phyloP scores from a whole-genome alignment of 164 flowering plant species.

The Annona squamosa region DNA sequence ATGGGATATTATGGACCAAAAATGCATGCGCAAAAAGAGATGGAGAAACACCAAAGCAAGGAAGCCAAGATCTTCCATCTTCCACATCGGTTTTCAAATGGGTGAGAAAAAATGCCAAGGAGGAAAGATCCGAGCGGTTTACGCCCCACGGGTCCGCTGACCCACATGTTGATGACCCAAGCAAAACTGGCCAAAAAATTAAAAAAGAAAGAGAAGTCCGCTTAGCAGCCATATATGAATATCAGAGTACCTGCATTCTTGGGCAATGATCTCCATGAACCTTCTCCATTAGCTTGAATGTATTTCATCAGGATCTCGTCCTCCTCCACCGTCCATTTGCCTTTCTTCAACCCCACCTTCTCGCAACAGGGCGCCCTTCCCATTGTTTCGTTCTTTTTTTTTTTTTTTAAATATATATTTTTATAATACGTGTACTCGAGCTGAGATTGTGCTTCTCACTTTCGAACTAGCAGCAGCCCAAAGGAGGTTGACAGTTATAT shows the following conservation, averaged over 20 bases:
- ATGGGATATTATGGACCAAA: not conserved
- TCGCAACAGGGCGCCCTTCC: slow-evolving; percentile 96
- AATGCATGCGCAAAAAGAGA: not conserved
- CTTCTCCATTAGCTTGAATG: slow-evolving; percentile 75
- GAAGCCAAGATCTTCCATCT: no score
- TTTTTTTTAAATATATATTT: not conserved
- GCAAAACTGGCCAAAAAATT: not conserved
- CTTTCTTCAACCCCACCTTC: slow-evolving; percentile 76
- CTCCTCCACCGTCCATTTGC: slow-evolving; percentile 90
- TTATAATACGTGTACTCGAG: no score
- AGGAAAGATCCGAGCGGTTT: no score
- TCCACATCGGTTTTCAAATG: no score
- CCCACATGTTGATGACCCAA: not conserved
- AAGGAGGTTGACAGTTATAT: not conserved
- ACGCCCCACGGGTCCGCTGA: no score
- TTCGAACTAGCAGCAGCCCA: not conserved
- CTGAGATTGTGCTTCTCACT: not conserved
- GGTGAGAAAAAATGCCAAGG: no score
- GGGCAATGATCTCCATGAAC: slow-evolving; percentile 86
- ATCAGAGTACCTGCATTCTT: slow-evolving; percentile 66
- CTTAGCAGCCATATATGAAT: not conserved
- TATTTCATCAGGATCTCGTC: slow-evolving; percentile 56
- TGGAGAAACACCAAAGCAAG: not conserved
- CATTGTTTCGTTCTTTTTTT: slow-evolving; percentile 24
- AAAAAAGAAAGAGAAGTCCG: not conserved